These are phyloP conservation scores for Colletotrichum somersetense DNA, from an alignment of 2,329 filamentous ascomycete species.

Conservation along the genomic window DNA sequence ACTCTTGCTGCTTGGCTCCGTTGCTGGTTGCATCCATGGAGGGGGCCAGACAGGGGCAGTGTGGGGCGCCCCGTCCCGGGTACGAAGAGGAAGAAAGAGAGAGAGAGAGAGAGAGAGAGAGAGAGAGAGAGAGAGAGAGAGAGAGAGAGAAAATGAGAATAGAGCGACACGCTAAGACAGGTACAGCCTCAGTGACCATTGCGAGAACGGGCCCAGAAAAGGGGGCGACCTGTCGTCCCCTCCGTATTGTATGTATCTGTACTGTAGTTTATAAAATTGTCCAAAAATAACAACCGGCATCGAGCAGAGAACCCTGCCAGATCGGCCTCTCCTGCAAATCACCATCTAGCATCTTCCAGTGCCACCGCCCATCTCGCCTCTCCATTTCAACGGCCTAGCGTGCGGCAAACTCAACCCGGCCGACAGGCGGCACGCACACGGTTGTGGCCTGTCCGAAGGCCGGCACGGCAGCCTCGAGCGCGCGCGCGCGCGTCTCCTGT, in stretches of 20 bases:
- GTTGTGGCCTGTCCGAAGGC: not conserved
- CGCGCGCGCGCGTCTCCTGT: not conserved
- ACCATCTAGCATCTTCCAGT: slow-evolving; percentile 32
- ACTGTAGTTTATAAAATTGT: not conserved
- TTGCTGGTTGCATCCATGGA: slow-evolving; percentile 39
- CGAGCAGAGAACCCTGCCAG: slow-evolving; percentile 34
- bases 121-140: not conserved
- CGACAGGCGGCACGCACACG: slow-evolving; percentile 19
- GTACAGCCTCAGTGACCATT: slow-evolving; percentile 42
- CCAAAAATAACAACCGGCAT: slow-evolving; percentile 42
- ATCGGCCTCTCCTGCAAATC: slow-evolving; percentile 37
- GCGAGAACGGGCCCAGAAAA: slow-evolving; percentile 33
- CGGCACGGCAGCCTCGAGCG: slow-evolving; percentile 2
- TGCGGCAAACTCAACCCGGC: slow-evolving; percentile 23
- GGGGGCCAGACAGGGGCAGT: slow-evolving; percentile 9
- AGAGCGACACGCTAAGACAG: slow-evolving; percentile 33
- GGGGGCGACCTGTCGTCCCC: slow-evolving; percentile 36
- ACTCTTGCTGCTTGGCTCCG: slow-evolving; percentile 39
- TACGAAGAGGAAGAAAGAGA: slow-evolving; percentile 25
- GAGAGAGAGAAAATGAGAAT: slow-evolving; percentile 20
- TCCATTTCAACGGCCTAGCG: slow-evolving; percentile 23
- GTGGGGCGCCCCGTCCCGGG: slow-evolving; percentile 30
- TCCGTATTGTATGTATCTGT: slow-evolving; percentile 15
- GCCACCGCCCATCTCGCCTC: slow-evolving; percentile 23
- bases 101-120: no score